These are phyloP conservation scores for Globisporangium heterothallicum DNA, from an alignment of 352 stramenopile species.

Conservation along the genomic window DNA sequence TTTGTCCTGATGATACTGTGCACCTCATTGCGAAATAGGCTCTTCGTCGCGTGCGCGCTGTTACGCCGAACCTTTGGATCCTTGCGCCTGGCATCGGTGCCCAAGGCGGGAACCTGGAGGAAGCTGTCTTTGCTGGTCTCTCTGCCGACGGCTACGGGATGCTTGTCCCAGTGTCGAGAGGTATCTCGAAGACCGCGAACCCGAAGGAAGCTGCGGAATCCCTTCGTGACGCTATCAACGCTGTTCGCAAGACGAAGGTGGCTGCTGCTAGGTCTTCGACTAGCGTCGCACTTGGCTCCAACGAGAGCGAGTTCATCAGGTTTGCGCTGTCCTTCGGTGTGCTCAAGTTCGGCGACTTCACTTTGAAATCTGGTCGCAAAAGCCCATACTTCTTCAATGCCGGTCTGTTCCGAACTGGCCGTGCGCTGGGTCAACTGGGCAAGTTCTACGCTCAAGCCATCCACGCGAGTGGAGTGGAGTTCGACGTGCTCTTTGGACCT, in stretches of 20 bases:
- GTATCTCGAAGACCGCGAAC: conserved; percentile 92
- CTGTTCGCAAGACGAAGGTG: conserved; percentile 59
- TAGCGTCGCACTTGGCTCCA: conserved; percentile 17
- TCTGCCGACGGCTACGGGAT: conserved; percentile 88
- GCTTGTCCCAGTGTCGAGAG: conserved; percentile 95
- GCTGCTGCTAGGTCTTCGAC: conserved; percentile 11
- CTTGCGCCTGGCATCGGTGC: conserved; percentile 95
- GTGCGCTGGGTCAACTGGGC: conserved; percentile 89
- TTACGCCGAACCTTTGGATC: conserved; percentile 94
- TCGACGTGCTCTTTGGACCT: conserved; percentile 98
- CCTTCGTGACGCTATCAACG: conserved; percentile 94
- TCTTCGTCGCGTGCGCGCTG: conserved; percentile 77
- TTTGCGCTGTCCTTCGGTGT: conserved; percentile 94
- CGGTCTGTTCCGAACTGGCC: conserved; percentile 93
- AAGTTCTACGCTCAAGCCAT: conserved; percentile 95
- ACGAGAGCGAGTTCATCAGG: conserved; percentile 94
- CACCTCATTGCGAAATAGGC: no score
- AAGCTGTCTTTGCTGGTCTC: conserved; percentile 71
- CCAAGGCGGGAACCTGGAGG: conserved; percentile 91
- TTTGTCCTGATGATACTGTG: no score
- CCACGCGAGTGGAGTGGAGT: conserved; percentile 89
- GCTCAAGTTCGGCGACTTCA: conserved; percentile 98
- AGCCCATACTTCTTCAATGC: conserved; percentile 99
- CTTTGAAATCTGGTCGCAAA: conserved; percentile 95
- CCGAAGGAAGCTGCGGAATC: conserved; percentile 85